Base-by-base conservation (phyloP, 2,329 filamentous ascomycete species). In the Pseudopithomyces maydicus region DNA sequence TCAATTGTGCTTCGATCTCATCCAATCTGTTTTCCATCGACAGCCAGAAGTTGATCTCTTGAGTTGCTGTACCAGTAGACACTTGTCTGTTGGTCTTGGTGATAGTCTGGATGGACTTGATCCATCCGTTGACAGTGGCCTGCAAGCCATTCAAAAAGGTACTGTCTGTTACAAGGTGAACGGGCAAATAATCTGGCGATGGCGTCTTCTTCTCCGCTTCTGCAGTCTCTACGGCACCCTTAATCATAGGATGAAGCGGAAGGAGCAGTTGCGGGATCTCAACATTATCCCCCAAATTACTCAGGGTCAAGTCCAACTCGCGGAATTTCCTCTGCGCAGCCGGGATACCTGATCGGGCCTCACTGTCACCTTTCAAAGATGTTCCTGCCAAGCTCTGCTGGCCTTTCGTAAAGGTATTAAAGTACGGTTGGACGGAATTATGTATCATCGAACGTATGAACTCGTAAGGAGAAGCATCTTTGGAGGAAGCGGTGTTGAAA, bases 11-110 rank as follows among this genome's bases (percentile, higher is more conserved):
- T 74, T 97, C 94, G 57, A 99, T 97, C 26, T 90, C 90, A 74
- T 97, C 93, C 62, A 99, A 79, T 4, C 93, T 91, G 15, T 89
- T 90, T 77, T 99, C 96, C 90, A 99, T 97, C 1, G 92, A 96
- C 49, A 99, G 78, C 95, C 95, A 99, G 73, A 99, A 99, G 76
- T 97, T 97, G 76, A 99, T 97, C 77, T 99, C 95, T 75, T 98
- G 95, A 55, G 91, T 94, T 32, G 95, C 95, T 20, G 92, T 96
- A 32, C 88, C 84, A 63, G 85, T 83, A 74, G 88, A 73, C 0
- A 91, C 88, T 68, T 99, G 95, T 70, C 92, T 88, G 39, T 92
- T 91, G 81, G 97, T 90, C 78, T 96, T 96, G 38, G 95, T 99
- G 66, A 97, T 96, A 46, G 90, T 89, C 75, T 97, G 94, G 63